phyloP scores from a whole-genome alignment of 257 asterid genomes.

The Solanum ossicruentum region DNA sequence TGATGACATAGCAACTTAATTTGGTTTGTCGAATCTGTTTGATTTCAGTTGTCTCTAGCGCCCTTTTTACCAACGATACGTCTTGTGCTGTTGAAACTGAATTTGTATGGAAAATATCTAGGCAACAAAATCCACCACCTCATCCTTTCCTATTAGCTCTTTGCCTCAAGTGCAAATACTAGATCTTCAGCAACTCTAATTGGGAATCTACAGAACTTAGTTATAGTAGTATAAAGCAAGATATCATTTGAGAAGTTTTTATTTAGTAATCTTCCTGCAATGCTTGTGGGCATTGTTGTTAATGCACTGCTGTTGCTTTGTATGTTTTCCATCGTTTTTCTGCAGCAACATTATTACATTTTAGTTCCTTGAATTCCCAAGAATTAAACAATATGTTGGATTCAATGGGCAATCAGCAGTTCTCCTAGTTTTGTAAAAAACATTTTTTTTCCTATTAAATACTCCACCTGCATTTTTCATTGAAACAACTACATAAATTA shows the following conservation, averaged over 20 bases:
- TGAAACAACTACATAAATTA: too few relatives aligned
- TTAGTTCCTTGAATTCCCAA: conserved; percentile 27
- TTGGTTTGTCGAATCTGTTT: conserved; percentile 72
- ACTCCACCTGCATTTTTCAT: too few relatives aligned
- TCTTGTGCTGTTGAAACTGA: conserved; percentile 83
- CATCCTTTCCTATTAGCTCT: conserved; percentile 79
- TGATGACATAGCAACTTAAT: background rate
- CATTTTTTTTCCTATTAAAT: too few relatives aligned
- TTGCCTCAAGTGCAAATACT: conserved; percentile 76
- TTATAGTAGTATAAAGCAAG: conserved; percentile 62
- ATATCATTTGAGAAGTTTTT: conserved; percentile 51
- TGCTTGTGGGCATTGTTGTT: conserved; percentile 52
- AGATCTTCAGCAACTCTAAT: conserved; percentile 86
- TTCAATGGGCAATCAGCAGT: background rate
- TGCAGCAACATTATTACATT: conserved; percentile 74
- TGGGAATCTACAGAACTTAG: conserved; percentile 90
- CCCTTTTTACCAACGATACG: conserved; percentile 86
- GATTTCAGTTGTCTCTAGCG: conserved; percentile 84
- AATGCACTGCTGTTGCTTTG: conserved; percentile 50
- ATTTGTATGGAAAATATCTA: conserved; percentile 64
- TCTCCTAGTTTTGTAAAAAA: background rate
- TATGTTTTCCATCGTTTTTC: conserved; percentile 62
- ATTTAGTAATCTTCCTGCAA: conserved; percentile 54
- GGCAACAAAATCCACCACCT: conserved; percentile 87
- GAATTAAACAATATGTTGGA: conserved; percentile 20